Conservation (phyloP, 257 asterid genomes). For the Solanum appendiculatum region DNA sequence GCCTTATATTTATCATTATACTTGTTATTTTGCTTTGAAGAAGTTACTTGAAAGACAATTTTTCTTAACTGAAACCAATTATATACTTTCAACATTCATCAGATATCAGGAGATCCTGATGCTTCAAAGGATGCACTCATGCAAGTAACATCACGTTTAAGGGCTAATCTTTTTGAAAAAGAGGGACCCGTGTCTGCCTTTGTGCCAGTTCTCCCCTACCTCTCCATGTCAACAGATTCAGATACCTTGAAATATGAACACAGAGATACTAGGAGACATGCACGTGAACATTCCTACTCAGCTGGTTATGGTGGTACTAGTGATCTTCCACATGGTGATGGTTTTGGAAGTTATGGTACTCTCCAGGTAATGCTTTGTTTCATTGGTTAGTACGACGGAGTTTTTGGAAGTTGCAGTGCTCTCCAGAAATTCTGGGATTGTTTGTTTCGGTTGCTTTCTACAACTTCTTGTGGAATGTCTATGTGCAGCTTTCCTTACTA, state of each 20-base stretch:
- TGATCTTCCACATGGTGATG: constrained; percentile 13
- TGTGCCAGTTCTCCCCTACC: constrained; percentile 20
- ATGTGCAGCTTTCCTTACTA: neutral
- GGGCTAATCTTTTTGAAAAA: constrained; percentile 19
- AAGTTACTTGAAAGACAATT: neutral
- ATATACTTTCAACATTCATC: neutral
- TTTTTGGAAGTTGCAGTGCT: neutral
- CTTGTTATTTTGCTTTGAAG: neutral
- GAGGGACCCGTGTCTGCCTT: constrained; percentile 13
- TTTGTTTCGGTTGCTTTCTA: neutral
- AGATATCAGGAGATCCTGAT: constrained; percentile 17
- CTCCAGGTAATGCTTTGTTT: constrained; percentile 1
- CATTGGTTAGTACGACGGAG: neutral
- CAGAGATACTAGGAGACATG: constrained; percentile 13
- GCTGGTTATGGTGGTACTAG: constrained; percentile 10
- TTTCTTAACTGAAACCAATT: neutral
- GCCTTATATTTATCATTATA: neutral
- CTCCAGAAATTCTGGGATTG: neutral
- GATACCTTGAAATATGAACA: neutral
- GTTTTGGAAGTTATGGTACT: constrained; percentile 11
- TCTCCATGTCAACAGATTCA: constrained; percentile 9
- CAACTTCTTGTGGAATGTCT: neutral
- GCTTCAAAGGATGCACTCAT: constrained; percentile 15
- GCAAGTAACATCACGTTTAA: constrained; percentile 21
- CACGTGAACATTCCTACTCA: constrained; percentile 11